A percentile compares a stretch with the other conserved stretches of the same genome.
These are phyloP conservation scores for Chlamydomonas asymmetrica DNA, from an alignment of 139 green algal genomes.

Conservation along the genomic window DNA sequence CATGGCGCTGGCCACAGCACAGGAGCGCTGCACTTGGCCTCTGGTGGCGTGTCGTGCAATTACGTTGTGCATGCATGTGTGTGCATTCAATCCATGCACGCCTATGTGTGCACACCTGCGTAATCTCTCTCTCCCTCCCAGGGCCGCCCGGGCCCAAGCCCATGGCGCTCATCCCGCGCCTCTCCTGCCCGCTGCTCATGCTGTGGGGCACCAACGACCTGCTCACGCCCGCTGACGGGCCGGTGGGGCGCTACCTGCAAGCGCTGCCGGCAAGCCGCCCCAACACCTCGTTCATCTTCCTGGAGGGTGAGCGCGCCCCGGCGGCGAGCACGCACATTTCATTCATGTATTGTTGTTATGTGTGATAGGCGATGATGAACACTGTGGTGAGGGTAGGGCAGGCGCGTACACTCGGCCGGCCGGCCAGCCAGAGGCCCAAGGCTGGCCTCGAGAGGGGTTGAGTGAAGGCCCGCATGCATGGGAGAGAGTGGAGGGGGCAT, in stretches of 20 bases:
- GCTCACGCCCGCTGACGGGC: constrained; percentile 88
- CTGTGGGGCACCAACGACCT: constrained; percentile 87
- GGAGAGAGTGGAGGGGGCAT: too few species aligned
- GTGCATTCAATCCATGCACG: too few species aligned
- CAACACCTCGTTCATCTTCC: constrained; percentile 53
- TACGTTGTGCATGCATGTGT: too few species aligned
- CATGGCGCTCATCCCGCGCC: constrained; percentile 61
- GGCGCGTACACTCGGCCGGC: not conserved
- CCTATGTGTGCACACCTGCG: too few species aligned
- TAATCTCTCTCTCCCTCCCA: not conserved
- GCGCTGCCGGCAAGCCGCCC: constrained; percentile 41
- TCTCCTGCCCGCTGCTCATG: constrained; percentile 69
- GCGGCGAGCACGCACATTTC: too few species aligned
- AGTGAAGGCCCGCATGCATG: too few species aligned
- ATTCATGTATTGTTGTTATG: not conserved
- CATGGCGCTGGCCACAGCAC: too few species aligned
- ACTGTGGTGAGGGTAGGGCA: not conserved
- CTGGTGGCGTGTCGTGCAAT: too few species aligned
- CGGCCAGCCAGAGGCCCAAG: not conserved
- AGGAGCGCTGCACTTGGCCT: too few species aligned
- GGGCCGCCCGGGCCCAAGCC: constrained; percentile 84
- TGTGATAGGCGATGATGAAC: not conserved
- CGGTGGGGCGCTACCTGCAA: constrained; percentile 82
- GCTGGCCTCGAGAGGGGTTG: not conserved
- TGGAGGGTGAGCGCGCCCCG: constrained; percentile 49